phyloP scores from a whole-genome alignment of 2,329 filamentous ascomycete species.

The Sporothrix euskadiensis region DNA sequence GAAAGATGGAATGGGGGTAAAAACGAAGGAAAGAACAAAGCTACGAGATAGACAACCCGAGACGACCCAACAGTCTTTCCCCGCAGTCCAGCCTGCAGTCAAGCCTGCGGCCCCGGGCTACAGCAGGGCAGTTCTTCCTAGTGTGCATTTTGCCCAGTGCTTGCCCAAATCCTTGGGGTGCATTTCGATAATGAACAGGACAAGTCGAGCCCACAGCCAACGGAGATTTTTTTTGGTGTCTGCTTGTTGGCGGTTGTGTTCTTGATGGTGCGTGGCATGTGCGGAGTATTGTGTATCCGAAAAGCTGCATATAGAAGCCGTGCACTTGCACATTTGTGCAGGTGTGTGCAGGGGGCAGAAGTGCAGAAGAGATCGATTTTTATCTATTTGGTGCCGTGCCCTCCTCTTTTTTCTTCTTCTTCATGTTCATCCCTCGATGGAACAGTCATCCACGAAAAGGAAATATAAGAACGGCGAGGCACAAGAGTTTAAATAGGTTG shows the following conservation, averaged over 20 bases:
- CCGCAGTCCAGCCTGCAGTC: conserved; percentile 15
- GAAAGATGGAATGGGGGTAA: neutral
- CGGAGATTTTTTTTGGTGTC: neutral
- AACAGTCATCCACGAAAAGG: neutral
- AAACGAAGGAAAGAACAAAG: neutral
- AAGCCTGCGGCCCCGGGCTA: neutral
- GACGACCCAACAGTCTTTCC: conserved; percentile 1
- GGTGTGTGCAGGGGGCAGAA: neutral
- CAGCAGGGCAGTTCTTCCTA: neutral
- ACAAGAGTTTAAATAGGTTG: neutral
- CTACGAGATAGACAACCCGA: neutral
- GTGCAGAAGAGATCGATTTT: neutral
- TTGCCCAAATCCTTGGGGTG: neutral
- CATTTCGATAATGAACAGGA: neutral
- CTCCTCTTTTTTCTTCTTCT: no score
- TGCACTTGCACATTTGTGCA: conserved; percentile 22
- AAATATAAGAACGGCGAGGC: neutral
- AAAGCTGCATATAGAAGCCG: conserved; percentile 12
- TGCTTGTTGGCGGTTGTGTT: neutral
- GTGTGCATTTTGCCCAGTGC: neutral
- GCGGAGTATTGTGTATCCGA: conserved; percentile 16
- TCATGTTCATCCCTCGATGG: neutral
- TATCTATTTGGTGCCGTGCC: neutral
- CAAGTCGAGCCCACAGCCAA: neutral
- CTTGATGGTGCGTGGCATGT: neutral